Base-by-base conservation (phyloP, 768 basidiomycete species). In the Tricholoma flavovirens region DNA sequence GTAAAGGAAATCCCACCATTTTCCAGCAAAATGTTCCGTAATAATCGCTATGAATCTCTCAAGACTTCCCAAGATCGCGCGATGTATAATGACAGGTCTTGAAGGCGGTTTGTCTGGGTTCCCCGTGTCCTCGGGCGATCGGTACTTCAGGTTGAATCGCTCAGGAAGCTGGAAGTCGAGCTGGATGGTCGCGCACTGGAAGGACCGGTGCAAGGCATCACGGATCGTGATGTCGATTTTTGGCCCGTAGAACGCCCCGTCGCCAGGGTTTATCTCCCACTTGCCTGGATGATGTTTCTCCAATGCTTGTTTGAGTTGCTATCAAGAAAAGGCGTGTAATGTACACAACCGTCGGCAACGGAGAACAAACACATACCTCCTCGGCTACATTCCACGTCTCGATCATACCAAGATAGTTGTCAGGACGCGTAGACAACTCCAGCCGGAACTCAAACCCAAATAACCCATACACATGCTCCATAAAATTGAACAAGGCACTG, bases 211-310 rank as follows among this genome's bases (percentile, higher is more conserved):
- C 21, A 98, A 78, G 0, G 97, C 95, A 64, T 99, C 97, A 22
- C 85, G 83, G 68, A 98, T 89, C 57, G 90, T 93, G 75, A 99
- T 96, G 72, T 98, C 97, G 66, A 98, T 96, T 78, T 98, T 98
- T 60, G 97, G 97, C 0, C 97, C 97, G 73, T 99, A 99, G 82
- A 99, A 99, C 9, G 97, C 97, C 50, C 97, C 97, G 65, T 99
- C 97, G 45, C 94, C 96, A 8, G 91, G 90, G 71, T 97, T 97
- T 56, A 95, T 71, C 53, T 86, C 82, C 97, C 97, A 99, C 62
- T 89, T 81, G 48, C 91, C 93, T 0, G 92, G 83, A 62, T 94
- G 88, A 56, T 83, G 81, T 64, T 86, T 87, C 33, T 98, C 90
- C 51, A 99, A 83, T 1, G 92, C 88, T 61, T 79, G 75, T 52